phyloP scores from a whole-genome alignment of 768 basidiomycete species.

The Lactifluus subvellereus region DNA sequence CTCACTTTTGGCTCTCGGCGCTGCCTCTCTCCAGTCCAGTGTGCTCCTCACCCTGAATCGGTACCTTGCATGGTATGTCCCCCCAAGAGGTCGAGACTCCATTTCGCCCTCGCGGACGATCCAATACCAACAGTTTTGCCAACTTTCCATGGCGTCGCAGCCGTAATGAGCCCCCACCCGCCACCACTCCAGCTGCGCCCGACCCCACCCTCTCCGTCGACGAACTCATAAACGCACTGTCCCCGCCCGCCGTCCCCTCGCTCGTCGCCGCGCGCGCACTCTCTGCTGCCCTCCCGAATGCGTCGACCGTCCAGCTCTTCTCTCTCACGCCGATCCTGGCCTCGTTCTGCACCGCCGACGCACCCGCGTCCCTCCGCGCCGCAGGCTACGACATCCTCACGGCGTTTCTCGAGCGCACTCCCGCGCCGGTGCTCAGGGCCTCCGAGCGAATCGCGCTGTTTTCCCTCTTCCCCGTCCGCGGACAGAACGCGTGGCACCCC shows the following conservation, averaged over 20 bases:
- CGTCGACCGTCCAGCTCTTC: constrained; percentile 36
- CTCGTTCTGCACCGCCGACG: constrained; percentile 49
- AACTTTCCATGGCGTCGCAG: constrained; percentile 37
- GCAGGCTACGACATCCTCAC: constrained; percentile 69
- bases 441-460: constrained; percentile 60
- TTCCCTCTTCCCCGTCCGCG: constrained; percentile 49
- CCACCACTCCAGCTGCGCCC: constrained; percentile 26
- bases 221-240: constrained; percentile 39
- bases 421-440: constrained; percentile 41
- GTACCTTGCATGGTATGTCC: constrained; percentile 20
- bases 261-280: constrained; percentile 56
- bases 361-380: constrained; percentile 53
- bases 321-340: constrained; percentile 55
- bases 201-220: constrained; percentile 38
- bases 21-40: neutral
- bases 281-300: constrained; percentile 48
- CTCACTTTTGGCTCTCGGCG: neutral
- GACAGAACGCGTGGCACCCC: constrained; percentile 44
- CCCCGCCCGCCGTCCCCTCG: constrained; percentile 59
- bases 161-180: constrained; percentile 10
- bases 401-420: constrained; percentile 60
- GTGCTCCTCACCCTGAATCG: neutral
- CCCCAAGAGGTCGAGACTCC: constrained; percentile 29
- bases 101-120: constrained; percentile 35
- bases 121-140: constrained; percentile 40